phyloP scores from a whole-genome alignment of 2,329 filamentous ascomycete species.

The Xylaria polymorpha region DNA sequence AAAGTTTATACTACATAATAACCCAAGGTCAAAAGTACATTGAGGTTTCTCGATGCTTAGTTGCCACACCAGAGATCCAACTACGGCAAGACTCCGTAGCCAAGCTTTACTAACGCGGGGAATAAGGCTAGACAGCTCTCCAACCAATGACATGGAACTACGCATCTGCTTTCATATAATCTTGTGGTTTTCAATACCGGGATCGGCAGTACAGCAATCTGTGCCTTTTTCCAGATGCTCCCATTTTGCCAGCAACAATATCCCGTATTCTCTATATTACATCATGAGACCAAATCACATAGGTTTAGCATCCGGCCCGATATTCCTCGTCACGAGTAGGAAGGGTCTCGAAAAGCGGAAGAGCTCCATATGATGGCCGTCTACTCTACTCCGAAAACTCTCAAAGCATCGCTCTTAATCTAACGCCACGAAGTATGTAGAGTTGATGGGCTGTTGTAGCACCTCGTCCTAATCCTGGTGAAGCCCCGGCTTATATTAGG shows the following conservation, averaged over 20 bases:
- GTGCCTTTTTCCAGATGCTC: slow-evolving; percentile 31
- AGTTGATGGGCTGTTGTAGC: background rate
- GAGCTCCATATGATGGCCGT: background rate
- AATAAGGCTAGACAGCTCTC: slow-evolving; percentile 21
- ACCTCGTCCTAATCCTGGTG: slow-evolving; percentile 1
- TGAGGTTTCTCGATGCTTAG: background rate
- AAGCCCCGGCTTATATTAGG: slow-evolving; percentile 11
- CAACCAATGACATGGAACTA: slow-evolving; percentile 22
- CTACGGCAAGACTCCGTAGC: slow-evolving; percentile 19
- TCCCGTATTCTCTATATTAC: slow-evolving; percentile 31
- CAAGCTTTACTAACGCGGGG: slow-evolving; percentile 27
- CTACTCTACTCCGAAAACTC: background rate
- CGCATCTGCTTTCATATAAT: slow-evolving; percentile 27
- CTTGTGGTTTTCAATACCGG: slow-evolving; percentile 16
- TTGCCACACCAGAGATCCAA: slow-evolving; percentile 6
- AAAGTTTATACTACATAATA: background rate
- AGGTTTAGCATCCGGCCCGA: slow-evolving; percentile 21
- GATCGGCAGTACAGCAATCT: slow-evolving; percentile 17
- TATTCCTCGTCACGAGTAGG: slow-evolving; percentile 12
- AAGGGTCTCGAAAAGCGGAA: background rate
- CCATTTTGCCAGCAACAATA: slow-evolving; percentile 34
- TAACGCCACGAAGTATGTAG: background rate
- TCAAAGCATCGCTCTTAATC: background rate
- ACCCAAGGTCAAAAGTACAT: too few species aligned
- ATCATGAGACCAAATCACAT: slow-evolving; percentile 12